Conservation (phyloP, 768 basidiomycete species). For the Tylopilus subfusipes region DNA sequence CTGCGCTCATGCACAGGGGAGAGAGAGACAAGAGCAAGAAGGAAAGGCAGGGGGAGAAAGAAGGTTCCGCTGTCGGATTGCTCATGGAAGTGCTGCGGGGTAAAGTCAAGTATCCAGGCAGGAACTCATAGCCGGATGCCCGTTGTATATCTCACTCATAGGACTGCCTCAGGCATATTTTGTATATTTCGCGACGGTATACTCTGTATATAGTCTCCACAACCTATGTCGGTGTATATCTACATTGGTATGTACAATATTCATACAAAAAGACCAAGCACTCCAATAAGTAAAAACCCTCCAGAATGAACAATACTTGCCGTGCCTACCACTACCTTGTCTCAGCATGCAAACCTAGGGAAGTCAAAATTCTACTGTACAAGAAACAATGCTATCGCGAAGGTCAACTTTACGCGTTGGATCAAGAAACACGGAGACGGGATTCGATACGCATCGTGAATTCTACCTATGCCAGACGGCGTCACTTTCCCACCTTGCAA, state of each 20-base stretch:
- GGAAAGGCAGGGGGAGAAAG: constrained; percentile 19
- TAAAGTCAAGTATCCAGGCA: constrained; percentile 23
- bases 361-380: background rate
- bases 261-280: background rate
- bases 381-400: background rate
- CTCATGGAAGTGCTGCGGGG: constrained; percentile 32
- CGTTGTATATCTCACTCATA: background rate
- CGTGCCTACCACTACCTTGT: background rate
- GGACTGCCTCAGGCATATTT: background rate
- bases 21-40: constrained; percentile 24
- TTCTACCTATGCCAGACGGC: background rate
- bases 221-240: background rate
- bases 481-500: background rate
- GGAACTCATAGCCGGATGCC: constrained; percentile 2
- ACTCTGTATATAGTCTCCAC: background rate
- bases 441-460: background rate
- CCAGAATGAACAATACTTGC: background rate
- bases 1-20: constrained; percentile 55
- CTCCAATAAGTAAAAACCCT: background rate
- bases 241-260: constrained; percentile 1
- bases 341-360: background rate
- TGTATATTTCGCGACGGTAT: background rate
- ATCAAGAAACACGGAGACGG: background rate
- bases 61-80: constrained; percentile 28
- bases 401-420: background rate